Conservation (phyloP, 2,329 filamentous ascomycete genomes). For the Coniella lustricola region DNA sequence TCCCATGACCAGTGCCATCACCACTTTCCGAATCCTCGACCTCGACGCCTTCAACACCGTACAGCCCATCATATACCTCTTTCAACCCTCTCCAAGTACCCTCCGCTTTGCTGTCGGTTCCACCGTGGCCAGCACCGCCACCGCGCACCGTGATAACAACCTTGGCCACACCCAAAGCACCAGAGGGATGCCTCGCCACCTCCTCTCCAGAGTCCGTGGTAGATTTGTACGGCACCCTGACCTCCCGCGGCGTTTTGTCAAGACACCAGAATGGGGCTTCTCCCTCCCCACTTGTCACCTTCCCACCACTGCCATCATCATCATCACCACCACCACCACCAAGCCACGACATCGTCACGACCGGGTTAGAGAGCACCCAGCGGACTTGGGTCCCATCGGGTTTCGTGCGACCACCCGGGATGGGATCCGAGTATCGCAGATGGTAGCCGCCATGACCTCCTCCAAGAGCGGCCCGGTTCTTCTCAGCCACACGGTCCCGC, state of each 20-base stretch:
- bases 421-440: conserved; percentile 27
- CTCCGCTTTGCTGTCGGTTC: conserved; percentile 18
- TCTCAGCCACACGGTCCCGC: conserved; percentile 27
- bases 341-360: conserved; percentile 18
- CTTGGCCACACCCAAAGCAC: conserved; percentile 42
- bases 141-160: conserved; percentile 29
- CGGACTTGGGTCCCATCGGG: conserved; percentile 50
- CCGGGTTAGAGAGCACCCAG: conserved; percentile 34
- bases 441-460: conserved; percentile 34
- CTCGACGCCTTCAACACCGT: neutral
- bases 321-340: neutral
- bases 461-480: neutral
- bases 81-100: conserved; percentile 18
- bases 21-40: neutral
- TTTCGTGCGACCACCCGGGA: conserved; percentile 44
- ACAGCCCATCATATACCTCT: conserved; percentile 25
- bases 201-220: too few relatives aligned
- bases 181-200: conserved; percentile 41
- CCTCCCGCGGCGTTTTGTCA: conserved; percentile 48
- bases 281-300: conserved; percentile 25
- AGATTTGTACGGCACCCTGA: conserved; percentile 48
- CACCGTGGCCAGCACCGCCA: conserved; percentile 21
- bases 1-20: neutral
- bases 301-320: neutral
- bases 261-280: conserved; percentile 59